Conservation (phyloP, 495 filamentous ascomycete species). For the Aspergillus wentii region DNA sequence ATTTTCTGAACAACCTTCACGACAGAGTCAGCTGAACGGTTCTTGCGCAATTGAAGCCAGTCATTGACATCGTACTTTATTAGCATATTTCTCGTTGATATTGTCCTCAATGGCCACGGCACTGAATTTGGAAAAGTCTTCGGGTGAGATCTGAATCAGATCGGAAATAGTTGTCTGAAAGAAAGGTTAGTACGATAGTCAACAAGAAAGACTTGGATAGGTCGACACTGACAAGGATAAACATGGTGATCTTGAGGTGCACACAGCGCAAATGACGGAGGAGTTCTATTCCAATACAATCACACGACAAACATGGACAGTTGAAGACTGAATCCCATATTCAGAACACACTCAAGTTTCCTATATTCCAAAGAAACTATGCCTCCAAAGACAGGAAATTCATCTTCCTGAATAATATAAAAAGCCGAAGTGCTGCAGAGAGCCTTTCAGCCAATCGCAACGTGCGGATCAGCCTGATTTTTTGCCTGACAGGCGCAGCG, state of each 20-base stretch:
- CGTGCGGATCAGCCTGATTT: slow-evolving; percentile 13
- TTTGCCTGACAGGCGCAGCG: slow-evolving; percentile 3
- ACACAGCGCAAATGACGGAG: slow-evolving; percentile 1
- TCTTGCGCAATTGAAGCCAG: background rate
- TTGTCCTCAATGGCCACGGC: slow-evolving; percentile 81
- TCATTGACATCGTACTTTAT: slow-evolving; percentile 57
- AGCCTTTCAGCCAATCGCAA: slow-evolving; percentile 17
- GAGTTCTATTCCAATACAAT: slow-evolving; percentile 2
- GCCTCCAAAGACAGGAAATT: too few relatives aligned
- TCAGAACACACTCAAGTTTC: slow-evolving; percentile 9
- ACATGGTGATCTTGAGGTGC: slow-evolving; percentile 34
- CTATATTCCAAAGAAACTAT: slow-evolving; percentile 1
- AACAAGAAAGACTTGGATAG: background rate
- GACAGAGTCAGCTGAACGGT: background rate
- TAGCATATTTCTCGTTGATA: slow-evolving; percentile 93
- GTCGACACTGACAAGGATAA: slow-evolving; percentile 46
- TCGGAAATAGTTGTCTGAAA: slow-evolving; percentile 70
- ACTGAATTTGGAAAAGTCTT: slow-evolving; percentile 78
- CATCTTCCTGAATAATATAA: too few relatives aligned
- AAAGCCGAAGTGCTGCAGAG: too few relatives aligned
- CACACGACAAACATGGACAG: slow-evolving; percentile 1
- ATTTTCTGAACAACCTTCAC: slow-evolving; percentile 72
- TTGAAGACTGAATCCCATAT: slow-evolving; percentile 10
- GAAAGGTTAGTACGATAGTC: background rate
- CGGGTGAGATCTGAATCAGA: slow-evolving; percentile 82